Percentiles rank a stretch among this genome's conserved stretches.
phyloP scores from a whole-genome alignment of 2,329 filamentous ascomycete genomes.

The Paracoccidioides lutzii region DNA sequence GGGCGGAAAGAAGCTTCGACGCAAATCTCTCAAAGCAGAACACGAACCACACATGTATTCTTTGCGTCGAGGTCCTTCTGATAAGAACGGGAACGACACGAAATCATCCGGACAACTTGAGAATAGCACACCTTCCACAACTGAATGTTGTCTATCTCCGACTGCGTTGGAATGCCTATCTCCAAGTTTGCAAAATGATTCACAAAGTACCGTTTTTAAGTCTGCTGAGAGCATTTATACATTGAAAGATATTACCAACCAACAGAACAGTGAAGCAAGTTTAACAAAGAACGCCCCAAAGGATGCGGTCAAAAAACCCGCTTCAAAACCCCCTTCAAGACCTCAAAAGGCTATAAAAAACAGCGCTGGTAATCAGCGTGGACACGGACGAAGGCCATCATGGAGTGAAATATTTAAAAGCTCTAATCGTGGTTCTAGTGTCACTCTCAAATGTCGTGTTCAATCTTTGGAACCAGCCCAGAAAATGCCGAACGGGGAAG shows the following conservation, averaged over 20 bases:
- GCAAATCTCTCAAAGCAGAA: background rate
- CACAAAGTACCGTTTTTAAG: background rate
- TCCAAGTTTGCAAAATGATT: background rate
- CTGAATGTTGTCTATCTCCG: background rate
- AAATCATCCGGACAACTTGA: background rate
- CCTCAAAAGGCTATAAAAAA: background rate
- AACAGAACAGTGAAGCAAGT: background rate
- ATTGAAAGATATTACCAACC: no score
- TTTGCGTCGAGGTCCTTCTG: background rate
- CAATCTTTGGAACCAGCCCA: background rate
- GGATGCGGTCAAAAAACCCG: background rate
- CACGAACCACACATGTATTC: background rate
- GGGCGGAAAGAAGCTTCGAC: background rate
- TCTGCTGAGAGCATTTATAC: background rate
- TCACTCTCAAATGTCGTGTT: background rate
- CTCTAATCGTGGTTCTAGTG: background rate
- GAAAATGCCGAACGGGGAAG: background rate
- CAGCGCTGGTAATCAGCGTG: background rate
- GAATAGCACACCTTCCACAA: background rate
- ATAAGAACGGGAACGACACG: background rate
- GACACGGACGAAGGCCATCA: background rate
- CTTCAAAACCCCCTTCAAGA: background rate
- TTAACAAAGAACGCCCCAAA: background rate
- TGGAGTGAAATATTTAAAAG: constrained; percentile 1
- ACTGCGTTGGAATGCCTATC: background rate